A percentile compares a stretch with the other conserved stretches of the same genome.
phyloP scores from a whole-genome alignment of 306 rosid genomes.

The Cucurbita moschata region DNA sequence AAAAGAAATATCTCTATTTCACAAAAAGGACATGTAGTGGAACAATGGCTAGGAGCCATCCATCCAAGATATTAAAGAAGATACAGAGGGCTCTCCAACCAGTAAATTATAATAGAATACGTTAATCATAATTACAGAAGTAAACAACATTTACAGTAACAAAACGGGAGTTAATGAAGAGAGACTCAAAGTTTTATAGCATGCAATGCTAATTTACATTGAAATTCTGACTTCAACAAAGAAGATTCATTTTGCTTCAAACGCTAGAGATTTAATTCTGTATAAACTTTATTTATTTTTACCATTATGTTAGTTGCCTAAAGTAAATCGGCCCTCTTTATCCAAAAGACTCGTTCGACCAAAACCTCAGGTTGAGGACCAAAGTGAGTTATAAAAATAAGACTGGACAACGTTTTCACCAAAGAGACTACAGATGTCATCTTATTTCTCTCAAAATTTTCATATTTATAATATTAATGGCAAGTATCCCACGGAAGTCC shows the following conservation, averaged over 20 bases:
- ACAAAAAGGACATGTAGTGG: not conserved
- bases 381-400: not conserved
- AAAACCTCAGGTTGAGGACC: not conserved
- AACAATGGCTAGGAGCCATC: not conserved
- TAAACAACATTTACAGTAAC: not conserved
- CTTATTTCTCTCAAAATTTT: not conserved
- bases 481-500: not conserved
- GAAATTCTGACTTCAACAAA: not conserved
- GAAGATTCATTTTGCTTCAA: not conserved
- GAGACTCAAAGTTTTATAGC: not conserved
- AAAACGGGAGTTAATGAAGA: not conserved
- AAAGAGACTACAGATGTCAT: not conserved
- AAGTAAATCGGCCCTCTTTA: not conserved
- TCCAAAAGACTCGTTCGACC: not conserved
- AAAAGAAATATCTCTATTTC: not conserved
- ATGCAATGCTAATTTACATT: not conserved
- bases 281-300: not conserved
- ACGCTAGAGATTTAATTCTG: not conserved
- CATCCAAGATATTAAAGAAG: not conserved
- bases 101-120: not conserved
- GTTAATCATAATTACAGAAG: not conserved
- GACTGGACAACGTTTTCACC: not conserved
- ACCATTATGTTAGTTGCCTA: not conserved
- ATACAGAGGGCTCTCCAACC: not conserved
- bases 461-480: not conserved